Evolutionary conservation across 2,329 filamentous ascomycete species (phyloP), one percentile per base, ranked within the genome.

Genomic region (Trichoderma semiorbis): DNA sequence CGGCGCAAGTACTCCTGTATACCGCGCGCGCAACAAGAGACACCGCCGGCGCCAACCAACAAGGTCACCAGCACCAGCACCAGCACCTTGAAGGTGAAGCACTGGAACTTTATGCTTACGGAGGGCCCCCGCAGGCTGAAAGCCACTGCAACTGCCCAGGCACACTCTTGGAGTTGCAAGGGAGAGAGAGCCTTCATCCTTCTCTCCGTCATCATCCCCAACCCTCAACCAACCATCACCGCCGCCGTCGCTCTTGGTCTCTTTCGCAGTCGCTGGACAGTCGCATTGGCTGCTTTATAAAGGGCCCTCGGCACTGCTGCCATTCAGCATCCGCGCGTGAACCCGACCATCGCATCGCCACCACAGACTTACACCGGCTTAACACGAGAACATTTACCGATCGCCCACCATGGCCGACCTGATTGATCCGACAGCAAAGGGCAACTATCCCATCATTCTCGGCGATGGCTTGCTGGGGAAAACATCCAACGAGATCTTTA

Each of bases 401-500:
- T 50, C 57, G 68, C 60, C 58, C 43, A n/a, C 14, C 67, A 70
- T 70, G 68, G 79, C 78, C 78, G 82, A 78, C 75, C 77, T 85
- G 69, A 84, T 91, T 72, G 88, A 91, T 80, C 87, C 89, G 73
- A 89, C 88, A 69, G 86, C 88, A 79, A 82, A 84, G 72, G 88
- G 85, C 72, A 88, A 89, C 77, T 91, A 91, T 77, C 89, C 88
- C 64, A 86, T 91, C 70, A 85, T 91, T 61, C 83, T 91, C 58
- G 90, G 89, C 78, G 89, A 91, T 75, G 86, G 86, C 32, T 81
- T 91, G 36, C 81, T 90, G 43, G 86, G 87, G 55, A 87, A 86
- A 74, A 79, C 86, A 1, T 81, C 86, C 36, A 88, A 87, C 74
- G 87, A 90, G 73, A 82, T 88, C 62, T 90, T 88, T 75, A 91